Base-by-base conservation (phyloP, 2,329 filamentous ascomycete species). In the Lachnellula cervina region DNA sequence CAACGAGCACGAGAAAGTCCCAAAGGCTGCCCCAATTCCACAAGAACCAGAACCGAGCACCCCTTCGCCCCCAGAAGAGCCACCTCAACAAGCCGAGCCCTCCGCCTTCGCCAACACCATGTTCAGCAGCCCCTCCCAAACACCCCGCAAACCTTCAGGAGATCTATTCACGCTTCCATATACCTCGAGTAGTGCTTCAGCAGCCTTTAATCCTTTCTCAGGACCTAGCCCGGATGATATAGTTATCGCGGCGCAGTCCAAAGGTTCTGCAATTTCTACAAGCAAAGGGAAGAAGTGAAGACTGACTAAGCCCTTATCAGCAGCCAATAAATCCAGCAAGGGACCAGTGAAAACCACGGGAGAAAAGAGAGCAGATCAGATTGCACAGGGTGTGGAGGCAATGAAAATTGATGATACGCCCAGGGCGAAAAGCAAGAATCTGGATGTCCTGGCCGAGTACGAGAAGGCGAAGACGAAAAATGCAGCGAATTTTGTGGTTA, bases 161-260 rank as follows among this genome's bases (percentile, higher is more conserved):
- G 60, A 57, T 48, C 38, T 70, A 37, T 72, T 73, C 55, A 68
- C 71, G 52, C 65, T 77, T 49, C 73, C 75, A n/a, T 77, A 74
- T 56, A 52, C 40, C 53, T 66, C 69, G 38, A 63, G 61, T 55
- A 62, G 64, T 49, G 63, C 64, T 19, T 68, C 69, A 54, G 77
- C 70, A 68, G 77, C 73, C 68, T 65, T 77, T 67, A 76, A 83
- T 68, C 82, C 86, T 57, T 97, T 97, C 75, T 78, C 86, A 77
- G 83, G 84, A 70, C 92, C 93, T 54, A 97, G 92, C 73, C 92
- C 92, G 64, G 92, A 97, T 76, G 92, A 97, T 71, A 76, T 94
- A 68, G 89, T 97, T 66, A 80, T 90, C 60, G 84, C 86, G 71
- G 93, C 92, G 64, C 93, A 96, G 78, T 86, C 86, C 74, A 88